Base-by-base conservation (phyloP, 208 protist species). In the Crithidia fasciculata region DNA sequence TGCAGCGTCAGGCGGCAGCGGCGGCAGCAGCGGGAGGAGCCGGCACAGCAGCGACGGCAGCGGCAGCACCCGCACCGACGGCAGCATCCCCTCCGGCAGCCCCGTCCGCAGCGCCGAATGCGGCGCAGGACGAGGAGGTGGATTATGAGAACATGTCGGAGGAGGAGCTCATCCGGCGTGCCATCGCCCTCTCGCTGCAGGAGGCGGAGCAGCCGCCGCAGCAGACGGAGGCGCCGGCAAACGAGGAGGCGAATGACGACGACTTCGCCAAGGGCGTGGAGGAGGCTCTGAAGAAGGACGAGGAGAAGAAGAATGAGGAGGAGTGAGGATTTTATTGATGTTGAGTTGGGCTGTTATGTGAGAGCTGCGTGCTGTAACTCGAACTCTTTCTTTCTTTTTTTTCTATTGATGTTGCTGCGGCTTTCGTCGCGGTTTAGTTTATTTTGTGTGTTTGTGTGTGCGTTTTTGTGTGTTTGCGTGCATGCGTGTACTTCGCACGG, bases 101-200 rank as follows among this genome's bases (percentile, higher is more conserved):
- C 43, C 57, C 70, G 12, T 13, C 71, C 13, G 54, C 45, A 2
- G 37, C 39, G 28, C 13, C 19, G 7, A 64, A 47, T 13, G 55
- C 50, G 8, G 10, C 79, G 12, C 52, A 69, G 9, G 40, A 28
- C 5, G 75, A 67, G 0, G 78, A 84, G 45, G 18, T 52, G n/a
- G 73, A 82, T 54, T 72, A 86, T 62, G 79, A 80, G 5, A 85
- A 89, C 58, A 91, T 95, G 82, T 86, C 73, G 2, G 94, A 98
- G 66, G 95, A 98, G 72, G 88, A 96, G 54, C 80, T 93, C 83
- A 63, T 98, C n/a, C 86, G 79, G 0, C 74, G 80, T 2, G 95
- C 95, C 5, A 73, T 98, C 10, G 82, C 74, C 16, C 83, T 98
- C 74, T 97, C 92, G 3, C 49, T 96, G 69, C 74, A 94, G 71